These are phyloP conservation scores for Nakazawaea ishiwadae DNA, from an alignment of 805 yeast species.

Conservation along the genomic window DNA sequence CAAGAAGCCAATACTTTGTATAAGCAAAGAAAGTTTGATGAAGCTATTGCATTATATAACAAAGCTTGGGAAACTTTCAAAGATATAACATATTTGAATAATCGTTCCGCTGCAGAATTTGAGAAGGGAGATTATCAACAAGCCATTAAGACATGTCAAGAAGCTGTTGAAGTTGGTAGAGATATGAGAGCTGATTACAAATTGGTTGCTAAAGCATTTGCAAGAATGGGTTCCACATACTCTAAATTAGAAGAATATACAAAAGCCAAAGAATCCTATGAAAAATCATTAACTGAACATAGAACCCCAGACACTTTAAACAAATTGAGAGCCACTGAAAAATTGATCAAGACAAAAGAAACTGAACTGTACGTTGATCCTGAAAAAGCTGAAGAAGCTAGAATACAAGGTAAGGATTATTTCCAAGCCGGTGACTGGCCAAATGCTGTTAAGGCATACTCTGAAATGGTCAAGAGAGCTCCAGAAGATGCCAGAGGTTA, in stretches of 20 bases:
- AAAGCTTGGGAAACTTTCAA: conserved; percentile 77
- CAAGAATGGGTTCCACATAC: conserved; percentile 83
- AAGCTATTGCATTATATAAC: conserved; percentile 82
- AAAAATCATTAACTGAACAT: conserved; percentile 93
- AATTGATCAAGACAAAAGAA: conserved; percentile 75
- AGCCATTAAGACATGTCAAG: conserved; percentile 74
- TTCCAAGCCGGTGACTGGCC: conserved; percentile 97
- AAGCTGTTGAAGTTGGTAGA: conserved; percentile 87
- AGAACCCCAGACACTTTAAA: conserved; percentile 90
- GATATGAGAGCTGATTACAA: conserved; percentile 89
- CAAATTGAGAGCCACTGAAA: conserved; percentile 85
- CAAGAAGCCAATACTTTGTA: conserved; percentile 83
- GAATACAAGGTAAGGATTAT: conserved; percentile 84
- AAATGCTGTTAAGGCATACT: conserved; percentile 86
- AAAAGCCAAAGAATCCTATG: conserved; percentile 73
- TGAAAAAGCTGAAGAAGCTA: conserved; percentile 91
- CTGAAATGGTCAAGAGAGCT: conserved; percentile 96
- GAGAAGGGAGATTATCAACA: conserved; percentile 91
- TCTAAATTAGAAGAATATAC: conserved; percentile 68
- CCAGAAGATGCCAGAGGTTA: conserved; percentile 96
- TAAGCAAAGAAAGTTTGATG: conserved; percentile 85
- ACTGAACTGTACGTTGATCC: conserved; percentile 79
- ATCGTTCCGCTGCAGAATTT: conserved; percentile 96
- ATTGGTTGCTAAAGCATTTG: conserved; percentile 86
- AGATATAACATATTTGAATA: conserved; percentile 92